Percentiles rank a stretch among this genome's conserved stretches.
Conservation (phyloP, 257 asterid genomes). For the Solanum medicagineum region DNA sequence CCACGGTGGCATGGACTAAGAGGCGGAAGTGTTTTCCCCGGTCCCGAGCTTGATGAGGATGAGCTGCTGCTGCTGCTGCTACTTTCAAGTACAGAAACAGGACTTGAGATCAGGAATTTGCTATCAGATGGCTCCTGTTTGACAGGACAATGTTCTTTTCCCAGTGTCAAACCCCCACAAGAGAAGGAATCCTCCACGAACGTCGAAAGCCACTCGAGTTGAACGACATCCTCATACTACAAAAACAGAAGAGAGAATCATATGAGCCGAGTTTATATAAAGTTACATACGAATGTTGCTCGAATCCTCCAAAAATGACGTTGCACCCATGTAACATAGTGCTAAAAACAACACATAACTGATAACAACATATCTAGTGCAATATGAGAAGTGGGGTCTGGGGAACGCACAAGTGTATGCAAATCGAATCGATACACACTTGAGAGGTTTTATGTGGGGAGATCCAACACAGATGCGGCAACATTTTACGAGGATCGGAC, state of each 20-base stretch:
- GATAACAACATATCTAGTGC: background rate
- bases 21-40: slow-evolving; percentile 22
- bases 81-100: slow-evolving; percentile 71
- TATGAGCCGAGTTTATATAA: background rate
- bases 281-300: background rate
- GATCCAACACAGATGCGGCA: background rate
- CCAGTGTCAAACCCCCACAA: slow-evolving; percentile 40
- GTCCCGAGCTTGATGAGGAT: slow-evolving; percentile 26
- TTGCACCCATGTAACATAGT: background rate
- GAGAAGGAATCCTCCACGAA: slow-evolving; percentile 82
- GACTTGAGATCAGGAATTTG: slow-evolving; percentile 51
- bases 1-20: slow-evolving; percentile 40
- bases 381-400: background rate
- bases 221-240: slow-evolving; percentile 67
- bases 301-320: background rate
- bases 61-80: slow-evolving; percentile 38
- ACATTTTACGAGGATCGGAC: background rate
- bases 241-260: background rate
- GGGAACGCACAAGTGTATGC: too few species aligned
- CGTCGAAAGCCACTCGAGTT: slow-evolving; percentile 59
- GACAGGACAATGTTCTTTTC: slow-evolving; percentile 25
- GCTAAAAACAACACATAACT: background rate
- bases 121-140: slow-evolving; percentile 16
- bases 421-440: background rate
- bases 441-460: background rate